phyloP scores from a whole-genome alignment of 1,139 yeast genomes.

The Pneumocystis wakefieldiae region DNA sequence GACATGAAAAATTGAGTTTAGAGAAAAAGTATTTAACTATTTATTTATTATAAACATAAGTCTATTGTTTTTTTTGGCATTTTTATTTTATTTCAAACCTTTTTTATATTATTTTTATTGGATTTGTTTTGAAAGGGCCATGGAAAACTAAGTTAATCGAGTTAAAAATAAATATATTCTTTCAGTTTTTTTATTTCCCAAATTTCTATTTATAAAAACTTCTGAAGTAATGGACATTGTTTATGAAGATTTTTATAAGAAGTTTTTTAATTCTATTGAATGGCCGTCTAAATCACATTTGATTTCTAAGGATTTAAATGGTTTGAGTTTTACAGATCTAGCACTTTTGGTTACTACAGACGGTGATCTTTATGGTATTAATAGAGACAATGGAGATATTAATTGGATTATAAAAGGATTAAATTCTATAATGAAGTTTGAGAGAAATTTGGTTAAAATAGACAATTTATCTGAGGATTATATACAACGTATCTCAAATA shows the following conservation, averaged over 20 bases:
- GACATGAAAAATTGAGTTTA: too few species aligned
- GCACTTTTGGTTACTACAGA: conserved; percentile 70
- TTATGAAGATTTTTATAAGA: background rate
- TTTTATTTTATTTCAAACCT: background rate
- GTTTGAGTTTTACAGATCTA: conserved; percentile 46
- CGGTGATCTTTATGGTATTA: conserved; percentile 73
- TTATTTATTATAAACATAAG: too few species aligned
- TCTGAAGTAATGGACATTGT: background rate
- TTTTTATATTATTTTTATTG: too few species aligned
- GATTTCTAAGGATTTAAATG: conserved; percentile 23
- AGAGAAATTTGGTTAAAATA: conserved; percentile 17
- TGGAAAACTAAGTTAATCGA: background rate
- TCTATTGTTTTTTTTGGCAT: background rate
- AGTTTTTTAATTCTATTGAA: background rate
- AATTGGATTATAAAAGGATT: conserved; percentile 59
- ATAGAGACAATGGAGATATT: conserved; percentile 59
- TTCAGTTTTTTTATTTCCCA: background rate
- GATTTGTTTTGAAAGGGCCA: too few species aligned
- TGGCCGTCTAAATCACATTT: background rate
- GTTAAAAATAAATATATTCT: background rate
- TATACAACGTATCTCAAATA: conserved; percentile 17
- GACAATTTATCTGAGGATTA: conserved; percentile 16
- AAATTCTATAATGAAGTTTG: conserved; percentile 24
- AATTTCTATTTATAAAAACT: background rate
- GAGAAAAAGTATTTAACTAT: too few species aligned